Conservation (phyloP, 495 filamentous ascomycete species). For the Neurospora sp. region DNA sequence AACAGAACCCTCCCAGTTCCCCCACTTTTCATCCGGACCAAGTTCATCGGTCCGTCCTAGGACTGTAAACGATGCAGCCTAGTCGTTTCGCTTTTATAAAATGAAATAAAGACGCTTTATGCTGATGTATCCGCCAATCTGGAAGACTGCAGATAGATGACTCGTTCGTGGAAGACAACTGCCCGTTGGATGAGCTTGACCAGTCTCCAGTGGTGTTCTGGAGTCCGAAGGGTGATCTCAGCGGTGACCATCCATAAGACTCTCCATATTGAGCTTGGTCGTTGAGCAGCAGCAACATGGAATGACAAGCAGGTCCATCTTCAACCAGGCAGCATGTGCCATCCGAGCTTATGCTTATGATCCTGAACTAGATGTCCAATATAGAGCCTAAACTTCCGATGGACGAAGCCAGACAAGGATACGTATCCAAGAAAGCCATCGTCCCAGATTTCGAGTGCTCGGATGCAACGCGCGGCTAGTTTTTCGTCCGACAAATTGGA, state of each 20-base stretch:
- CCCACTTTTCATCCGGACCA: not conserved
- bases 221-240: not conserved
- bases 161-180: not conserved
- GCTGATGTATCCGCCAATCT: not conserved
- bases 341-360: conserved; percentile 4
- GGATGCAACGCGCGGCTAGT: not conserved
- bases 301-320: not conserved
- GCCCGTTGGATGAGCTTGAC: not conserved
- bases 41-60: not conserved
- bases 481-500: not conserved
- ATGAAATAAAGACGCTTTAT: not conserved
- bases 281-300: not conserved
- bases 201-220: not conserved
- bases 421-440: conserved; percentile 22
- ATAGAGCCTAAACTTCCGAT: conserved; percentile 9
- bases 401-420: conserved; percentile 1
- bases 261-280: not conserved
- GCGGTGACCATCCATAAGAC: not conserved
- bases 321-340: not conserved
- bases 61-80: not conserved
- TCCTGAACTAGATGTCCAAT: conserved; percentile 23
- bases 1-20: not conserved
- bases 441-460: not conserved
- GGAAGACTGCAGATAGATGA: not conserved
- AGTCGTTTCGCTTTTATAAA: not conserved